phyloP scores from a whole-genome alignment of 345 rosid species.

The Euphorbia lathyris region DNA sequence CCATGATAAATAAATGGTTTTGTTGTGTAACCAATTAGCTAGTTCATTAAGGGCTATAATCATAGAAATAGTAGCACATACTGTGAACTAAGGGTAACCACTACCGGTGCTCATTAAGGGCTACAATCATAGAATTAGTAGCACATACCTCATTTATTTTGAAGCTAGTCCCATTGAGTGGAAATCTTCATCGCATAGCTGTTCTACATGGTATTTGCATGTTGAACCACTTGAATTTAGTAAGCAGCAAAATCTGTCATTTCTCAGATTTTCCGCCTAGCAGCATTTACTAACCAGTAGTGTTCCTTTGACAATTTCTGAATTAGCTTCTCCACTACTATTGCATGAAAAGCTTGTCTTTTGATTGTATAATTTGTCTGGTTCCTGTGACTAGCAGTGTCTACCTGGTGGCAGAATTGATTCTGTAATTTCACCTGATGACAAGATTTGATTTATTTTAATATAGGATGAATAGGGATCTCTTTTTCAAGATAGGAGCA shows the following conservation, averaged over 20 bases:
- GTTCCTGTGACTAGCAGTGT: conserved; percentile 54
- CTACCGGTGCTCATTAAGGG: too few relatives aligned
- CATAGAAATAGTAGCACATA: conserved; percentile 8
- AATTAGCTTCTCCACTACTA: conserved; percentile 15
- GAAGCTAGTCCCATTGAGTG: conserved; percentile 93
- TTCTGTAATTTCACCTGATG: conserved; percentile 75
- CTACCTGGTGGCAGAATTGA: conserved; percentile 59
- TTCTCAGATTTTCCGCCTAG: background rate
- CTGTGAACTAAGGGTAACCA: too few relatives aligned
- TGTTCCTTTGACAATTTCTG: conserved; percentile 83
- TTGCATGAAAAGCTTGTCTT: conserved; percentile 73
- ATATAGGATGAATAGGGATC: background rate
- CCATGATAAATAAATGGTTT: background rate
- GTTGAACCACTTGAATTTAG: conserved; percentile 4
- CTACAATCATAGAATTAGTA: background rate
- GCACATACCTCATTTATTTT: conserved; percentile 82
- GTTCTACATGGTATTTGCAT: conserved; percentile 91
- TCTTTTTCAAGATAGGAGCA: background rate
- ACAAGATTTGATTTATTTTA: background rate
- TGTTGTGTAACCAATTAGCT: too few relatives aligned
- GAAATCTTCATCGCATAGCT: conserved; percentile 95
- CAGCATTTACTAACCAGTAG: conserved; percentile 57
- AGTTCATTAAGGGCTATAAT: background rate
- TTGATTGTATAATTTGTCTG: conserved; percentile 49
- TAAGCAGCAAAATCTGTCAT: background rate